Conservation (phyloP, 495 filamentous ascomycete species). For the Lasiosphaeria miniovina region DNA sequence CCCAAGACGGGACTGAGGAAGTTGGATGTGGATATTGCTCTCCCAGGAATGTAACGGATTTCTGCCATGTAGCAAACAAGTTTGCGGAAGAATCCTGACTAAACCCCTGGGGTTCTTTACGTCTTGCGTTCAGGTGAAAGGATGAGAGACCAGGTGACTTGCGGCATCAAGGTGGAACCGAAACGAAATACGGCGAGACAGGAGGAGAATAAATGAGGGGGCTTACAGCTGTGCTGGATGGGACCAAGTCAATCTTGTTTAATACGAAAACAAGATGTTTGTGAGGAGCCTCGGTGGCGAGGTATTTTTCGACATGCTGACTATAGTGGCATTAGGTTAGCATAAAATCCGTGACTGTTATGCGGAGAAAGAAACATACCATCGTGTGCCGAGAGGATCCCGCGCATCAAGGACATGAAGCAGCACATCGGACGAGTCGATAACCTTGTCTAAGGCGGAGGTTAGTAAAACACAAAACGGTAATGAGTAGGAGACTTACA, state of each 20-base stretch:
- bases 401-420: constrained; percentile 93
- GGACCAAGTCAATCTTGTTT: constrained; percentile 97
- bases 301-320: constrained; percentile 88
- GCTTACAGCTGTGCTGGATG: constrained; percentile 91
- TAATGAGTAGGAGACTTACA: constrained; percentile 42
- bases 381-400: constrained; percentile 86
- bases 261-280: constrained; percentile 65
- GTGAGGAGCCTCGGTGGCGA: constrained; percentile 86
- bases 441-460: constrained; percentile 63
- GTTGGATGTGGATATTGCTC: constrained; percentile 64
- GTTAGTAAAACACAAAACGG: constrained; percentile 11
- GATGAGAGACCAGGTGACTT: constrained; percentile 15
- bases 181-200: constrained; percentile 13
- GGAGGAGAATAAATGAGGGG: constrained; percentile 21
- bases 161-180: neutral
- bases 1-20: constrained; percentile 56
- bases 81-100: constrained; percentile 84
- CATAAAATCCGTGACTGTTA: too few species aligned
- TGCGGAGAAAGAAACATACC: constrained; percentile 24
- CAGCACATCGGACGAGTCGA: constrained; percentile 93
- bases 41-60: constrained; percentile 99
- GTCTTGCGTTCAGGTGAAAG: neutral
- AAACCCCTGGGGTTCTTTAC: constrained; percentile 60
- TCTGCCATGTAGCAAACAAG: constrained; percentile 60
- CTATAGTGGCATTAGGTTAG: too few species aligned